phyloP scores from a whole-genome alignment of 805 yeast genomes.

The Pichia scutulata region DNA sequence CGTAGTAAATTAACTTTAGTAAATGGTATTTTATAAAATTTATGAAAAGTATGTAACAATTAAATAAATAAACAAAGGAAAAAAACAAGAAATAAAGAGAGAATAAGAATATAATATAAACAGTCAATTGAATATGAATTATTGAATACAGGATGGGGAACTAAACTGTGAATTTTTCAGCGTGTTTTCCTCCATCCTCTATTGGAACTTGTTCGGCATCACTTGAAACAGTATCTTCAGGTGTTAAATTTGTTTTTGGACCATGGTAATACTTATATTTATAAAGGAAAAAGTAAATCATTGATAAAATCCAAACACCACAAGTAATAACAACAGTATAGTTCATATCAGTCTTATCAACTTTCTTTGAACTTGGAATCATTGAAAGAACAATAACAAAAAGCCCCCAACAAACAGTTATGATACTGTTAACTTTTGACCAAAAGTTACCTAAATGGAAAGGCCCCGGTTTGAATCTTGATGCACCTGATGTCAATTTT shows the following conservation, averaged over 20 bases:
- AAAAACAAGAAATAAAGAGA: too few species aligned
- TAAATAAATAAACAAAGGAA: too few species aligned
- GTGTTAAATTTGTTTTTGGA: constrained; percentile 22
- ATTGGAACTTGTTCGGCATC: constrained; percentile 11
- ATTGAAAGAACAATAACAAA: constrained; percentile 50
- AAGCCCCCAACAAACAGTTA: constrained; percentile 41
- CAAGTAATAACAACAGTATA: constrained; percentile 60
- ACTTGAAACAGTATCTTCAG: constrained; percentile 13
- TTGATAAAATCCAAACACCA: constrained; percentile 30
- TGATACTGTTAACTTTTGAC: constrained; percentile 34
- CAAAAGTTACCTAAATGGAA: constrained; percentile 52
- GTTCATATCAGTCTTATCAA: constrained; percentile 49
- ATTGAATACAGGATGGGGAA: not conserved
- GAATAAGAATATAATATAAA: not conserved
- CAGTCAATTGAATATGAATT: not conserved
- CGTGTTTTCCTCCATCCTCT: not conserved
- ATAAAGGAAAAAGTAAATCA: constrained; percentile 19
- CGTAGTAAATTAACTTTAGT: too few species aligned
- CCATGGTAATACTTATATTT: constrained; percentile 22
- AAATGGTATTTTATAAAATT: too few species aligned
- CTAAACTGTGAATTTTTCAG: constrained; percentile 5
- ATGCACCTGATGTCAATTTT: constrained; percentile 41
- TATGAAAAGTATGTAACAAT: too few species aligned
- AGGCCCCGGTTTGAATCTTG: constrained; percentile 55
- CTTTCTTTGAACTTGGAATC: constrained; percentile 46